These are phyloP conservation scores for Lycium ferocissimum DNA, from an alignment of 257 asterid genomes.

Conservation along the genomic window DNA sequence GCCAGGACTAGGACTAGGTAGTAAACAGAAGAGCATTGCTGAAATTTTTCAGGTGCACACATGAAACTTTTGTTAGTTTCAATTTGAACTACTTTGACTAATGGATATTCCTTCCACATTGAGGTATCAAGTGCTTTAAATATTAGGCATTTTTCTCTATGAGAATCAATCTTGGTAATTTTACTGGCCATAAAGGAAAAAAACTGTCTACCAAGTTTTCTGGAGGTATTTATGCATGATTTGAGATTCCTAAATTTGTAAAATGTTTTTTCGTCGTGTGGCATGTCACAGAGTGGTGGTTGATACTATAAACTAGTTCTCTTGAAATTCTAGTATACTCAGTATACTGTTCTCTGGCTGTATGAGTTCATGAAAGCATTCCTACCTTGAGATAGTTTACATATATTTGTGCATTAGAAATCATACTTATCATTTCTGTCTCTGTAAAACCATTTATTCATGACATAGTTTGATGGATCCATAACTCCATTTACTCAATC, in stretches of 20 bases:
- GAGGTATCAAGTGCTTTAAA: conserved; percentile 19
- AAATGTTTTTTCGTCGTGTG: no score
- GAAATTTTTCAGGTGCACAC: conserved; percentile 78
- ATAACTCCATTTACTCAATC: neutral
- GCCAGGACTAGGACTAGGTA: conserved; percentile 78
- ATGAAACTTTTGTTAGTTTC: conserved; percentile 21
- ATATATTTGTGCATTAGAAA: neutral
- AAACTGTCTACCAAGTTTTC: neutral
- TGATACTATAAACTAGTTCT: neutral
- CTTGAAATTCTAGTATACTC: neutral
- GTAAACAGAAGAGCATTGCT: conserved; percentile 83
- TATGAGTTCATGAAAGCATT: neutral
- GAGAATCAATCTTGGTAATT: neutral
- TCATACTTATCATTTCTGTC: neutral
- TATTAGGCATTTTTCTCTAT: neutral
- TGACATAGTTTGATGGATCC: neutral
- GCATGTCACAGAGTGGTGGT: no score
- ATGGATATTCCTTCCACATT: conserved; percentile 17
- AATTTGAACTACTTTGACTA: neutral
- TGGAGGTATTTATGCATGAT: neutral
- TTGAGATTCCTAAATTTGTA: neutral
- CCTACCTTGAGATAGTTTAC: neutral
- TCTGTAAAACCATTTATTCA: neutral
- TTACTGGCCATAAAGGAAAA: neutral
- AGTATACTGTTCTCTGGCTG: neutral